These are phyloP conservation scores for Funneliformis mosseae DNA, from an alignment of 192 early-diverging fungal species.

Conservation along the genomic window DNA sequence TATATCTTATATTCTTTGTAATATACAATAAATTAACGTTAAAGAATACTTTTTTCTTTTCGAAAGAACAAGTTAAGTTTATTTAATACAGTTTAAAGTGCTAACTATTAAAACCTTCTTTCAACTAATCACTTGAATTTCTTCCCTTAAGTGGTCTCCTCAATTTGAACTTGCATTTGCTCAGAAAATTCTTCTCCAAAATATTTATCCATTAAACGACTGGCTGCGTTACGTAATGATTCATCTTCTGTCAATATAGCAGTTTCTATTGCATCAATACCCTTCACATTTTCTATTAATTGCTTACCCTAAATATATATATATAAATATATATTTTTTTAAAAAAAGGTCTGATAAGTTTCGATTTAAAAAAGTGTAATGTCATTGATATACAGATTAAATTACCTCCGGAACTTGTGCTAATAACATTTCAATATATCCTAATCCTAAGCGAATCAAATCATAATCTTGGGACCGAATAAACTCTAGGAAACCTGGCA, in stretches of 20 bases:
- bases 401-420: slow-evolving; percentile 48
- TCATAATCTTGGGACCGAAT: slow-evolving; percentile 63
- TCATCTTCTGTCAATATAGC: slow-evolving; percentile 55
- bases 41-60: too few species aligned
- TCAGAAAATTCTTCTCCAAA: slow-evolving; percentile 53
- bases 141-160: neutral
- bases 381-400: too few species aligned
- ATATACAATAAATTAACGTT: too few species aligned
- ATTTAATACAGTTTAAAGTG: too few species aligned
- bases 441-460: slow-evolving; percentile 63
- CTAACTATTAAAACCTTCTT: too few species aligned
- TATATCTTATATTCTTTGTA: too few species aligned
- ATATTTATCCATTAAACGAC: slow-evolving; percentile 59
- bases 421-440: slow-evolving; percentile 59
- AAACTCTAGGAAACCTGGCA: slow-evolving; percentile 57
- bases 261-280: slow-evolving; percentile 62
- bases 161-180: neutral
- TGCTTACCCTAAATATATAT: neutral
- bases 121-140: neutral
- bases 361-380: neutral
- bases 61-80: too few species aligned
- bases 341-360: too few species aligned
- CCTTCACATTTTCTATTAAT: slow-evolving; percentile 42
- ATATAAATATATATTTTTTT: too few species aligned
- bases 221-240: slow-evolving; percentile 50